phyloP scores from a whole-genome alignment of 1,284 basidiomycete species.

The Pulveroboletus sp. region DNA sequence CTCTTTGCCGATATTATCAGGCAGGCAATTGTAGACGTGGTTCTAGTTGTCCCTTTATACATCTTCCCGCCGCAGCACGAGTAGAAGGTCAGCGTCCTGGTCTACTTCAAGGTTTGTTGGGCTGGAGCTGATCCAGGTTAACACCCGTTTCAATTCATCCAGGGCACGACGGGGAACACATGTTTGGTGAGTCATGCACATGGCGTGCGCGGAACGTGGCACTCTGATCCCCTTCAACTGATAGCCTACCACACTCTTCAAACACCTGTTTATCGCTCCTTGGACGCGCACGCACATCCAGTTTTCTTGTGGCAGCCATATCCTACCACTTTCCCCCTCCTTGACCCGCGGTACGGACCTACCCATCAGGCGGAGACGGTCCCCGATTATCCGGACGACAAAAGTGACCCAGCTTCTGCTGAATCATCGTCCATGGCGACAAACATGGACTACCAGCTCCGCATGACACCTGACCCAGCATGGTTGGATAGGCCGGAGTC shows the following conservation, averaged over 20 bases:
- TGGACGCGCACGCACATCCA: constrained; percentile 15
- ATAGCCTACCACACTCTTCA: constrained; percentile 20
- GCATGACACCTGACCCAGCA: constrained; percentile 4
- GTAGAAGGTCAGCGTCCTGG: constrained; percentile 14
- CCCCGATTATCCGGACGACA: constrained; percentile 23
- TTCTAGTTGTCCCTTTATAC: constrained; percentile 25
- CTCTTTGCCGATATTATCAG: constrained; percentile 25
- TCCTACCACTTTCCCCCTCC: constrained; percentile 11
- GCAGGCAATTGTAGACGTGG: constrained; percentile 29
- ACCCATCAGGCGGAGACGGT: constrained; percentile 4
- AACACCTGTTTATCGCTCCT: constrained; percentile 19
- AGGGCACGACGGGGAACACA: constrained; percentile 14
- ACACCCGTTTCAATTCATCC: constrained; percentile 8
- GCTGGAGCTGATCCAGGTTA: constrained; percentile 11
- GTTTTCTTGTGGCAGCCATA: constrained; percentile 27
- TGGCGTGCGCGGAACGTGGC: not conserved
- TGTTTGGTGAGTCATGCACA: constrained; percentile 17
- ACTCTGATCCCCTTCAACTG: constrained; percentile 7
- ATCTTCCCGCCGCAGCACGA: constrained; percentile 10
- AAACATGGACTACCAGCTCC: constrained; percentile 13
- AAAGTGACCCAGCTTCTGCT: constrained; percentile 29
- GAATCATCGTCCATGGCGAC: constrained; percentile 16
- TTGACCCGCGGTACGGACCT: constrained; percentile 18
- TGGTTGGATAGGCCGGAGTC: constrained; percentile 6
- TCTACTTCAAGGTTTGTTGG: not conserved